Percentiles rank a stretch among this genome's conserved stretches.
phyloP scores from a whole-genome alignment of 176 grass and related monocot genomes.

The Bothriochloa decipiens region DNA sequence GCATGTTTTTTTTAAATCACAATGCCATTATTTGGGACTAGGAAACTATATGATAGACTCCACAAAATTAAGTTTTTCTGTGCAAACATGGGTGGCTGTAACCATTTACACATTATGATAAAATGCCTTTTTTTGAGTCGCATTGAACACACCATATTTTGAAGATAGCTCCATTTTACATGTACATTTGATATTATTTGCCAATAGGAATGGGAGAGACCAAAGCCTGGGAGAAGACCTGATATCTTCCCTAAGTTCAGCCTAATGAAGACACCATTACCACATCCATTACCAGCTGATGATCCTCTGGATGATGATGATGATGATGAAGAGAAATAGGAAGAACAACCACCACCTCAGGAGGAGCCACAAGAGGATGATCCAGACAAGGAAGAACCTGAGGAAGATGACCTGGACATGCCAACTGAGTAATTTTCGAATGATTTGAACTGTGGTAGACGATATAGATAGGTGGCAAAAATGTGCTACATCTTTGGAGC shows the following conservation, averaged over 20 bases:
- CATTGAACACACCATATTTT: too few species aligned
- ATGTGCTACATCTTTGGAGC: constrained; percentile 26
- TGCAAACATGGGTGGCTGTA: too few species aligned
- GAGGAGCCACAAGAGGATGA: constrained; percentile 75
- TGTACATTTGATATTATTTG: too few species aligned
- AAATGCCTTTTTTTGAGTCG: too few species aligned
- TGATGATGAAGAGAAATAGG: constrained; percentile 76
- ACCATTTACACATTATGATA: too few species aligned
- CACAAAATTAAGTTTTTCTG: too few species aligned
- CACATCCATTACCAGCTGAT: constrained; percentile 68
- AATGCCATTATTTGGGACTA: too few species aligned
- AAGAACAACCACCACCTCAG: constrained; percentile 52
- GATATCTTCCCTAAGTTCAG: constrained; percentile 87
- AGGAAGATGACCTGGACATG: constrained; percentile 65
- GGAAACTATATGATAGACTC: too few species aligned
- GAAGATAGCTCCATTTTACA: too few species aligned
- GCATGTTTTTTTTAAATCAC: too few species aligned
- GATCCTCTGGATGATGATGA: constrained; percentile 79
- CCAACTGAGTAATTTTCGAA: constrained; percentile 48
- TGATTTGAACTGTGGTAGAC: constrained; percentile 24
- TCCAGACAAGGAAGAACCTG: constrained; percentile 69
- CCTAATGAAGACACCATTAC: constrained; percentile 83
- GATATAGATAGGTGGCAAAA: constrained; percentile 35
- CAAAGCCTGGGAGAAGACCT: constrained; percentile 77
- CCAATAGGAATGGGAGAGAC: constrained; percentile 72